These are phyloP conservation scores for Talaromyces sp. DNA, from an alignment of 2,329 filamentous ascomycete genomes.

Conservation along the genomic window DNA sequence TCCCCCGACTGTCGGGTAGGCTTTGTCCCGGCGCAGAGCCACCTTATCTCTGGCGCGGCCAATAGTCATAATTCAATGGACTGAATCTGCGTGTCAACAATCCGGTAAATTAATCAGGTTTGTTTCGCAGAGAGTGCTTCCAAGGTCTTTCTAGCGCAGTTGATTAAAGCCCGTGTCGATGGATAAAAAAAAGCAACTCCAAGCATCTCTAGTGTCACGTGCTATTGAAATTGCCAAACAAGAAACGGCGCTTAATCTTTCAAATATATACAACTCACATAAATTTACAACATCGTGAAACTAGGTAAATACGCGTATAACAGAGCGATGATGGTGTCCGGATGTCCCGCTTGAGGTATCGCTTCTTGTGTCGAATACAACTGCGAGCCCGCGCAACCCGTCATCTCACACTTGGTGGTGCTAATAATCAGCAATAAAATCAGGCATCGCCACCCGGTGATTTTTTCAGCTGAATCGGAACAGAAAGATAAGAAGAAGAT, in stretches of 20 bases:
- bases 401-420: background rate
- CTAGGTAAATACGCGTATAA: background rate
- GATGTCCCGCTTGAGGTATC: background rate
- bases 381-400: no score
- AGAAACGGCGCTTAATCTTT: background rate
- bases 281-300: background rate
- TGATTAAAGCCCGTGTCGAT: background rate
- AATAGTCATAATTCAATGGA: background rate
- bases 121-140: no score
- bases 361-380: no score
- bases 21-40: background rate
- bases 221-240: no score
- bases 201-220: no score
- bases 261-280: background rate
- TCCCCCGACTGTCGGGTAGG: background rate
- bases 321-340: background rate
- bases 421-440: no score
- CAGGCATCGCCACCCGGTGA: no score
- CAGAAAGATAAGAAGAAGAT: no score
- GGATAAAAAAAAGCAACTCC: background rate
- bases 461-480: no score
- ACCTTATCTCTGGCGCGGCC: background rate
- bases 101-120: background rate
- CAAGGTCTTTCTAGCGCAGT: background rate
- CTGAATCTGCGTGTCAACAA: no score